Evolutionary conservation across 768 basidiomycete species (phyloP), one percentile per base, ranked within the genome.

Genomic region (Leucosporidium creatinivorum): DNA sequence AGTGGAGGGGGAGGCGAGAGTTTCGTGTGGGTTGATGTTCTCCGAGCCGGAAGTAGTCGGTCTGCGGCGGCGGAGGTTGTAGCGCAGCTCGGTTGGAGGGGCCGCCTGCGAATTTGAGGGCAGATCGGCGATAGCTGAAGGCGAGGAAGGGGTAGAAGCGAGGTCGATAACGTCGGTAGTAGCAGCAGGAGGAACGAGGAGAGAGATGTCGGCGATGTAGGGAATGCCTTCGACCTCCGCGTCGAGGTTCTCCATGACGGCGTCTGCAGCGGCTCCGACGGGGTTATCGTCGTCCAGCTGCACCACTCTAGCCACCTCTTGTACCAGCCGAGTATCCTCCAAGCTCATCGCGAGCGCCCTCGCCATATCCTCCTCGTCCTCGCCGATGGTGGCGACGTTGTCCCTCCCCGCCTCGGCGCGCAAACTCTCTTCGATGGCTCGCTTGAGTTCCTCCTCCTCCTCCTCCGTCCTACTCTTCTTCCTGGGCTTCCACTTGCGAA

Each of bases 1-100:
- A 23, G 39, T 3, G 21, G 52, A 13, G 26, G 52, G 18, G 2
- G 18, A 18, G 5, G 36, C 12, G 19, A 12, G 9, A 10, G 17
- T 7, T 8, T 6, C 3, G 77, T 60, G 78, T 15, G 31, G 23
- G 54, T 52, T n/a, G 57, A 18, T 12, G 51, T 25, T n/a, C 33
- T 26, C 10, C 21, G 28, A 4, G 26, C 2, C 4, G 55, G 19
- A 21, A 19, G 55, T 18, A 1, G 44, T 50, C 3, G 39, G 39
- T 21, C 48, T 26, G 3, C 65, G 60, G 10, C 44, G 49, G 30
- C 55, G 63, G 44, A 64, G 48, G 39, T 55, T 44, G 39, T 63
- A 63, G 4, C 55, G 59, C 13, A 48, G 50, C 18, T 23, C 4
- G 44, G 48, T 15, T 26, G 23, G 0, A 15, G 31, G n/a, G 2